A percentile compares a stretch with the other conserved stretches of the same genome.
phyloP scores from a whole-genome alignment of 495 filamentous ascomycete genomes.

The Elasticomyces elasticus region DNA sequence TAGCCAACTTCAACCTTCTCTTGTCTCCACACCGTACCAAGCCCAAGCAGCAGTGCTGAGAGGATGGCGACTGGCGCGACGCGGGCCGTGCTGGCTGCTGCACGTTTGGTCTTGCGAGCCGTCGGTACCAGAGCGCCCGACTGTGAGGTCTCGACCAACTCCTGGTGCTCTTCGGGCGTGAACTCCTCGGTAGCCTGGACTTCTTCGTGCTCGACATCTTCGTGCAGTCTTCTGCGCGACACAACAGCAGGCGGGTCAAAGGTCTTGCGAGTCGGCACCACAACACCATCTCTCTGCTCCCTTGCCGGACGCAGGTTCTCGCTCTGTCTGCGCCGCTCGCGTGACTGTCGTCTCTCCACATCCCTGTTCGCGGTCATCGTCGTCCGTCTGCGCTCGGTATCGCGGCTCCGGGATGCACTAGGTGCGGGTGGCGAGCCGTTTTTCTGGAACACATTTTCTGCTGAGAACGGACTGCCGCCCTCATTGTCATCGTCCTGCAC shows the following conservation, averaged over 20 bases:
- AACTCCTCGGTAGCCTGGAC: conserved; percentile 61
- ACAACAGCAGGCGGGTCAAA: conserved; percentile 37
- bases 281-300: conserved; percentile 28
- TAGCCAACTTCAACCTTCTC: conserved; percentile 93
- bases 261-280: conserved; percentile 35
- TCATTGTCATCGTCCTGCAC: conserved; percentile 33
- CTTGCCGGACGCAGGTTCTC: conserved; percentile 25
- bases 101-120: conserved; percentile 23
- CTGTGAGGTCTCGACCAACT: conserved; percentile 40
- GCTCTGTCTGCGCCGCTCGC: conserved; percentile 35
- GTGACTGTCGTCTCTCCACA: conserved; percentile 39
- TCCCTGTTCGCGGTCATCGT: conserved; percentile 24
- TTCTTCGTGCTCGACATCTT: conserved; percentile 34
- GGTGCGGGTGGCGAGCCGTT: conserved; percentile 51
- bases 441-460: conserved; percentile 93
- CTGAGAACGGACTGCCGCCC: conserved; percentile 58
- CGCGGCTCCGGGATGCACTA: conserved; percentile 30
- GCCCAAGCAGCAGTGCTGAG: conserved; percentile 55
- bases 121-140: conserved; percentile 22
- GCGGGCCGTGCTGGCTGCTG: conserved; percentile 26
- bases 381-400: conserved; percentile 38
- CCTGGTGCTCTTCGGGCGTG: conserved; percentile 77
- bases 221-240: conserved; percentile 32
- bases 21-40: conserved; percentile 75
- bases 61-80: conserved; percentile 58